A percentile compares a stretch with the other conserved stretches of the same genome.
phyloP scores from a whole-genome alignment of 805 yeast species.

The Spathaspora boniae region DNA sequence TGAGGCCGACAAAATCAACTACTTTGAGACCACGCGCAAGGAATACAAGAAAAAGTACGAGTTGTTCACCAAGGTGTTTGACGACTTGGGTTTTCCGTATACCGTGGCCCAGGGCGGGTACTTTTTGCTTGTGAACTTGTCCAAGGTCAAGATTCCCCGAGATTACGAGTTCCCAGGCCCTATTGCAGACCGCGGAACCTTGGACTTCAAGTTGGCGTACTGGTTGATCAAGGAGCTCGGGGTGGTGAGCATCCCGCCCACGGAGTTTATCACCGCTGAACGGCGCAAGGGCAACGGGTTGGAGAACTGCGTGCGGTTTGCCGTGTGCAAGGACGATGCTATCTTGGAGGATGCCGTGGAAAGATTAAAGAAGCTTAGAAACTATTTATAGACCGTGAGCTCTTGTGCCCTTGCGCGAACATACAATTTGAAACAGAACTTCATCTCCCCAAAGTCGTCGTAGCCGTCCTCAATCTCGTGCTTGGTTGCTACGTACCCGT shows the following conservation, averaged over 20 bases:
- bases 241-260: slow-evolving; percentile 94
- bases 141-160: slow-evolving; percentile 74
- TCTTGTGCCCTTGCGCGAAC: background rate
- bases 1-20: slow-evolving; percentile 56
- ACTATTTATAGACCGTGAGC: slow-evolving; percentile 41
- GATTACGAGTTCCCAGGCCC: slow-evolving; percentile 72
- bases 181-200: slow-evolving; percentile 58
- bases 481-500: slow-evolving; percentile 29
- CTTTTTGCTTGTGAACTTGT: slow-evolving; percentile 83
- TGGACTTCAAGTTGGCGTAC: slow-evolving; percentile 84
- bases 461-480: slow-evolving; percentile 56
- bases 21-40: slow-evolving; percentile 66
- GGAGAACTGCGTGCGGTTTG: slow-evolving; percentile 85
- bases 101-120: slow-evolving; percentile 93
- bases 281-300: slow-evolving; percentile 62
- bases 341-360: slow-evolving; percentile 78
- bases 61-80: slow-evolving; percentile 73
- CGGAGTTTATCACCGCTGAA: slow-evolving; percentile 79
- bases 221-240: slow-evolving; percentile 94
- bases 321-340: slow-evolving; percentile 90
- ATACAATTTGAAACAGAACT: slow-evolving; percentile 49
- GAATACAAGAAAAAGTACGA: slow-evolving; percentile 70
- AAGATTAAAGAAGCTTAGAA: slow-evolving; percentile 65
- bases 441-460: slow-evolving; percentile 82
- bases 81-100: slow-evolving; percentile 84